Base-by-base conservation (phyloP, 2,329 filamentous ascomycete species). In the Claviceps cyperi region DNA sequence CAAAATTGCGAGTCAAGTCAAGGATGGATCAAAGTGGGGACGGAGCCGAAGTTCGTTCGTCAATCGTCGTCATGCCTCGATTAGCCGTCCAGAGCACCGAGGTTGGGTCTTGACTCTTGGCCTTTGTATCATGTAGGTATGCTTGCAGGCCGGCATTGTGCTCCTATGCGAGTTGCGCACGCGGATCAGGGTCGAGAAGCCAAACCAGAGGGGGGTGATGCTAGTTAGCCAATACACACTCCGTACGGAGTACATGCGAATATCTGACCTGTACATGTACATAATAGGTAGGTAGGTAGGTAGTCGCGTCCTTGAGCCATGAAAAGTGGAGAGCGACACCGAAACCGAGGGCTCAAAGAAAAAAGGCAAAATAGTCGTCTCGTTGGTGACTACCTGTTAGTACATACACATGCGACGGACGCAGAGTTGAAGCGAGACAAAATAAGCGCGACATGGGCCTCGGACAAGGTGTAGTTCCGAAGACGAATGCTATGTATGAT, bases 351-450 rank as follows among this genome's bases (percentile, higher is more conserved):
- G 22, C 11, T 45, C 13, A 11, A 22, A 48, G 21, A 17, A 46
- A 37, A 28, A 50, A 19, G 40, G 32, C 14, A 40, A 52, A 37
- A 43, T 38, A 17, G 40, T 39, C 28, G 43, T 44, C 48, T 46
- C 46, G 46, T 48, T n/a, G n/a, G n/a, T n/a, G n/a, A n/a, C n/a
- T n/a, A n/a, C n/a, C n/a, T 46, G 35, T 48, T 24, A 19, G 28
- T 50, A 49, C 1, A 13, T 38, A 15, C 36, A 14, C n/a, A 43
- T 50, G 51, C 51, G 51, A 52, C 51, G 51, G 51, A 52, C 51
- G 51, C 51, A 52, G 51, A 48, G 39, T 50, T 36, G 35, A 46
- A 52, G 51, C 50, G 51, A 52, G 51, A 52, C 51, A 32, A 32
- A 32, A 52, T 32, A 50, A 50, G 51, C 45, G 47, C 22, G 51